These are phyloP conservation scores for Suillus alpinus DNA, from an alignment of 768 basidiomycete species.

Conservation along the genomic window DNA sequence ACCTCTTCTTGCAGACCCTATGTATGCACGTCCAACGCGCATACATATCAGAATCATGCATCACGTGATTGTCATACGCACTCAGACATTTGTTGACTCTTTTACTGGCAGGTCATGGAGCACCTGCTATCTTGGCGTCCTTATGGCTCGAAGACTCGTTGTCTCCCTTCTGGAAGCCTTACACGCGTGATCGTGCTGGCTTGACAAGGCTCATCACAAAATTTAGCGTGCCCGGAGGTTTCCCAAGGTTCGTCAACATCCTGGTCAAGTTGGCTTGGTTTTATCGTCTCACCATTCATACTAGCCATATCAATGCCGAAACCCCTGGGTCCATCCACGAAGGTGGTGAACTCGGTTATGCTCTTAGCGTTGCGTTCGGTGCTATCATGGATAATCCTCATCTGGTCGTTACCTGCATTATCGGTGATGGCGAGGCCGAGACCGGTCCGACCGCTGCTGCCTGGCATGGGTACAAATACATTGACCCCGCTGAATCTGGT, in stretches of 20 bases:
- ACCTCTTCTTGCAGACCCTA: too few relatives aligned
- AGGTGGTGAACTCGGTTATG: constrained; percentile 89
- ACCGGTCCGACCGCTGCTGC: constrained; percentile 76
- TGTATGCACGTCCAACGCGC: background rate
- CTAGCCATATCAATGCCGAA: constrained; percentile 73
- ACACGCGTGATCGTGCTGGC: constrained; percentile 55
- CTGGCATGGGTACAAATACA: constrained; percentile 88
- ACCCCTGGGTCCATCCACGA: constrained; percentile 92
- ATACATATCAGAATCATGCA: background rate
- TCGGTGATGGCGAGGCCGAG: constrained; percentile 90
- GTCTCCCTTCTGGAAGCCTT: constrained; percentile 52
- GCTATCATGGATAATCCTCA: constrained; percentile 91
- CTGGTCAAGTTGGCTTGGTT: background rate
- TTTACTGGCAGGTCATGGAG: constrained; percentile 61
- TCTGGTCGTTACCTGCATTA: constrained; percentile 72
- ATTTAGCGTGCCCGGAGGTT: constrained; percentile 83
- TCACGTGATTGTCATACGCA: background rate
- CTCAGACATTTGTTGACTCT: background rate
- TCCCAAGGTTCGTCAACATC: constrained; percentile 57
- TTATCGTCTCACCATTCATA: background rate
- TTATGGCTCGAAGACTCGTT: constrained; percentile 85
- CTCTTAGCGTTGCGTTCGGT: constrained; percentile 81
- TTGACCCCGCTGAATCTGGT: constrained; percentile 86
- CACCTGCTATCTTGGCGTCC: constrained; percentile 82
- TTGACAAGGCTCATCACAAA: constrained; percentile 65